Conservation (phyloP, 331 rosid species). For the Quercus tomentella region DNA sequence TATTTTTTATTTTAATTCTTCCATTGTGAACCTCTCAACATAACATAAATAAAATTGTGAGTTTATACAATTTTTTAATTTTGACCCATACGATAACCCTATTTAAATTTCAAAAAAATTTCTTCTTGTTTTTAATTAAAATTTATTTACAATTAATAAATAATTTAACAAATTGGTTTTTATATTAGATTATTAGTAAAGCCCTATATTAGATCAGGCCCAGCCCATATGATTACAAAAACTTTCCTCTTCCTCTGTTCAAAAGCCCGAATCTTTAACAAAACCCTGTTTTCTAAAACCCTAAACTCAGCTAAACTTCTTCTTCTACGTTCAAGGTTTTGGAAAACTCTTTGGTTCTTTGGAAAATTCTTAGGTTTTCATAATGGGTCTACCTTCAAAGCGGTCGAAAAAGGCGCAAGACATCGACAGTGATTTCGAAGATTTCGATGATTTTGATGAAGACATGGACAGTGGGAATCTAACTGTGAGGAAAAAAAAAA, state of each 20-base stretch:
- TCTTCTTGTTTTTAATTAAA: too few species aligned
- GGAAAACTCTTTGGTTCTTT: background rate
- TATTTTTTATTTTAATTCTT: too few species aligned
- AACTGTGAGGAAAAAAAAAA: slow-evolving; percentile 20
- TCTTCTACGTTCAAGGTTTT: background rate
- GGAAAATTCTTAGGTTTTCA: slow-evolving; percentile 10
- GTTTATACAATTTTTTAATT: too few species aligned
- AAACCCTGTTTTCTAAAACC: background rate
- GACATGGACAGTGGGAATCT: slow-evolving; percentile 26
- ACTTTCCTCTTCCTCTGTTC: too few species aligned
- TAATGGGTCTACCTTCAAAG: slow-evolving; percentile 54
- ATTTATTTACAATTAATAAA: too few species aligned
- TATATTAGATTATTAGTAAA: background rate
- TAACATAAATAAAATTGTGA: too few species aligned
- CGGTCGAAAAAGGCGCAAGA: slow-evolving; percentile 30
- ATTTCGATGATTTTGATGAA: slow-evolving; percentile 34
- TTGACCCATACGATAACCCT: too few species aligned
- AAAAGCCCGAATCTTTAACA: too few species aligned
- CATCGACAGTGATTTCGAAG: slow-evolving; percentile 50
- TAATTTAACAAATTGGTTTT: too few species aligned
- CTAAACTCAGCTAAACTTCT: background rate
- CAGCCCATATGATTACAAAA: background rate
- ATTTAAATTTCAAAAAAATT: too few species aligned
- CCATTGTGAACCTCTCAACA: too few species aligned
- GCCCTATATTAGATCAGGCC: background rate